Conservation (phyloP, 768 basidiomycete species). For the Cytidiella melzeri region DNA sequence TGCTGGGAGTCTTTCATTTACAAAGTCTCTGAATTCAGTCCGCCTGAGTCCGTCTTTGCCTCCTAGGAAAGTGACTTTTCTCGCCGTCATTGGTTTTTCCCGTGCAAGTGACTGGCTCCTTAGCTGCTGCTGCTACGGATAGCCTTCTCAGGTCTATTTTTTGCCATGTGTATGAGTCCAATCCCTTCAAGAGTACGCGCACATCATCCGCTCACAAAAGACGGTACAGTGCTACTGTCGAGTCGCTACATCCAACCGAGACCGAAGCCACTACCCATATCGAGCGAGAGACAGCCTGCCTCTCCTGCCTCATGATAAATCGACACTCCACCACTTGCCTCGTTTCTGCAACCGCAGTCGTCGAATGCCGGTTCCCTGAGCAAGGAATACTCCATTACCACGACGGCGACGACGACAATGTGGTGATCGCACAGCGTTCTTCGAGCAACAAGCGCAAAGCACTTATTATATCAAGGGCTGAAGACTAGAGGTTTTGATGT, state of each 20-base stretch:
- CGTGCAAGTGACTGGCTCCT: too few species aligned
- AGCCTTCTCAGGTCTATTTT: too few species aligned
- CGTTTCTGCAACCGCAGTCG: background rate
- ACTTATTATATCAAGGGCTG: constrained; percentile 33
- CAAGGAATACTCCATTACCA: background rate
- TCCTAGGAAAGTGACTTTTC: too few species aligned
- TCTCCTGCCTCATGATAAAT: background rate
- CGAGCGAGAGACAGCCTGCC: background rate
- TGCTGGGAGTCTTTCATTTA: too few species aligned
- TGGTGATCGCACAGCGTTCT: constrained; percentile 6
- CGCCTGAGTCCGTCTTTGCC: too few species aligned
- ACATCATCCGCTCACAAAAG: too few species aligned
- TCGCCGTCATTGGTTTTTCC: too few species aligned
- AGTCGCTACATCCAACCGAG: constrained; percentile 28
- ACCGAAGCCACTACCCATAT: constrained; percentile 26
- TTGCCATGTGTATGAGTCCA: too few species aligned
- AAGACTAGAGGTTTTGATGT: constrained; percentile 24
- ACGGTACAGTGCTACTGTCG: too few species aligned
- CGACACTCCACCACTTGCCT: background rate
- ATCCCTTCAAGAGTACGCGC: too few species aligned
- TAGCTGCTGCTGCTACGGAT: too few species aligned
- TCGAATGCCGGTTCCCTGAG: background rate
- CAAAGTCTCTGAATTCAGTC: too few species aligned
- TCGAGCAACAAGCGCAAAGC: constrained; percentile 21
- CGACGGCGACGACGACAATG: constrained; percentile 17